These are phyloP conservation scores for Phytopythium helicoides DNA, from an alignment of 352 stramenopile genomes.

Conservation along the genomic window DNA sequence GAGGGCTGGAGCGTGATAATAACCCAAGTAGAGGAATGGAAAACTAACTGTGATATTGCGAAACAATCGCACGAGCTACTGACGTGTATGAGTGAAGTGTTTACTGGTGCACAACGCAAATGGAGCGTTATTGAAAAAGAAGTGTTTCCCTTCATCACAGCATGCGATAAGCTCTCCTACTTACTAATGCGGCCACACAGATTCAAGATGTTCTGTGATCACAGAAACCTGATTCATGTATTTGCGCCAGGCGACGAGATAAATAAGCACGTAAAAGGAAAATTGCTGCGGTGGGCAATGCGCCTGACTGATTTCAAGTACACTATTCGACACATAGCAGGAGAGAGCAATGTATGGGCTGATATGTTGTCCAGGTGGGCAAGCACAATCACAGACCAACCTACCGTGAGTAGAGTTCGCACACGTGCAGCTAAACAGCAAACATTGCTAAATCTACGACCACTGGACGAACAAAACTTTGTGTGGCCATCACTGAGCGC, in stretches of 20 bases:
- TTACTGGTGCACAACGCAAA: neutral
- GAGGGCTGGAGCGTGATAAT: no score
- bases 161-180: slow-evolving; percentile 7
- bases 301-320: slow-evolving; percentile 10
- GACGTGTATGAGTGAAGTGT: slow-evolving; percentile 9
- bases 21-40: no score
- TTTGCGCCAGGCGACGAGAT: slow-evolving; percentile 12
- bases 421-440: no score
- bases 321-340: slow-evolving; percentile 11
- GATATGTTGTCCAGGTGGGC: slow-evolving; percentile 12
- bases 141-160: slow-evolving; percentile 12
- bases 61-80: slow-evolving; percentile 4
- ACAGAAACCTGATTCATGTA: slow-evolving; percentile 20
- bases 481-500: no score
- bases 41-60: no score
- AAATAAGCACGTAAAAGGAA: slow-evolving; percentile 11
- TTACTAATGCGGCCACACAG: slow-evolving; percentile 8
- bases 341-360: slow-evolving; percentile 9
- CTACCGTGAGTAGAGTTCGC: no score
- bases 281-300: slow-evolving; percentile 18
- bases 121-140: slow-evolving; percentile 22
- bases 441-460: no score
- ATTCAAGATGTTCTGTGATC: slow-evolving; percentile 18
- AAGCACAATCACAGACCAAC: no score
- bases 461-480: no score